phyloP scores from a whole-genome alignment of 441 rosid species.

The Gossypium schwendimanii region DNA sequence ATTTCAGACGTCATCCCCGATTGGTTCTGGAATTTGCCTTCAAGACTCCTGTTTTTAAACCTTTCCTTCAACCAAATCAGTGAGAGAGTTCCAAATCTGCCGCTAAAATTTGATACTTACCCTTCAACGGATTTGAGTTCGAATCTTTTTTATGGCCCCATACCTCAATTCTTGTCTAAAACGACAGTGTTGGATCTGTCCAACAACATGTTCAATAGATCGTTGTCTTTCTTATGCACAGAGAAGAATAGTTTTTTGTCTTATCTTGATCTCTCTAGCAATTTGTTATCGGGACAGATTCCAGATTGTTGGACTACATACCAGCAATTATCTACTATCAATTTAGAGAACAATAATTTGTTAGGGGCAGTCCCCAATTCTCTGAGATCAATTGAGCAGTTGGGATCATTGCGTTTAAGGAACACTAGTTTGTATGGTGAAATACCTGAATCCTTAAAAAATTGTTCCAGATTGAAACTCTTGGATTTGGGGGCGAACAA shows the following conservation, averaged over 20 bases:
- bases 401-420: conserved; percentile 7
- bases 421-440: conserved; percentile 22
- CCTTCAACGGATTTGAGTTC: background rate
- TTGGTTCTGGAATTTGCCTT: conserved; percentile 1
- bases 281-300: conserved; percentile 13
- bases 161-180: background rate
- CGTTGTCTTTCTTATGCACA: conserved; percentile 11
- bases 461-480: background rate
- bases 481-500: conserved; percentile 21
- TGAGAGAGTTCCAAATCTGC: background rate
- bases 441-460: conserved; percentile 22
- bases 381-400: background rate
- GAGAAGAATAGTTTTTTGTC: background rate
- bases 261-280: conserved; percentile 10
- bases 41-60: background rate
- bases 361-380: conserved; percentile 6
- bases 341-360: conserved; percentile 17
- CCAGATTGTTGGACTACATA: conserved; percentile 19
- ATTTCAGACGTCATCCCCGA: background rate
- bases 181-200: background rate
- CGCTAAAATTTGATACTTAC: background rate
- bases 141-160: background rate
- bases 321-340: background rate
- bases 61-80: background rate
- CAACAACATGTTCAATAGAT: background rate